Evolutionary conservation across 2,329 filamentous ascomycete species (phyloP).

Genomic region (Calonectria honghensis): DNA sequence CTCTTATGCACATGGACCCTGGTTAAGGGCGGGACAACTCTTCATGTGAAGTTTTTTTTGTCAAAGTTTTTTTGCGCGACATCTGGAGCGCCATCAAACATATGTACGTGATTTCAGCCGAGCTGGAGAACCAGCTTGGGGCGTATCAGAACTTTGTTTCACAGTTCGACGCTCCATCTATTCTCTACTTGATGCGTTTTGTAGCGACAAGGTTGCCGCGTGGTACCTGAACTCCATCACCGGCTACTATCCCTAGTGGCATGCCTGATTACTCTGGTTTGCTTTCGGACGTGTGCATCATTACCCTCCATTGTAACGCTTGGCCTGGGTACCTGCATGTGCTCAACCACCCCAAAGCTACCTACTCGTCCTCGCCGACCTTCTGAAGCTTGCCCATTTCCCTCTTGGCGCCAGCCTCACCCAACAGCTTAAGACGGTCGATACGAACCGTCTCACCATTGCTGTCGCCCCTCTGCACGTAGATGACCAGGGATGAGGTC

Average conservation of each 20-base stretch:
- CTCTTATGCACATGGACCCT: constrained; percentile 56
- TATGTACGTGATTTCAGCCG: not conserved
- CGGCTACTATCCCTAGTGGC: constrained; percentile 29
- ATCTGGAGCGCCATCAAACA: not conserved
- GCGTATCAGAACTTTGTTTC: not conserved
- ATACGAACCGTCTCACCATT: constrained; percentile 90
- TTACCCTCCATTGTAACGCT: constrained; percentile 27
- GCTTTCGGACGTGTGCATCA: constrained; percentile 25
- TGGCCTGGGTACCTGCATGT: constrained; percentile 17
- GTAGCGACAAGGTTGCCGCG: constrained; percentile 38
- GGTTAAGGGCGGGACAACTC: constrained; percentile 66
- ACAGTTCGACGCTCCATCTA: constrained; percentile 42
- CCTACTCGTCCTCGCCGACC: constrained; percentile 83
- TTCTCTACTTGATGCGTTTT: constrained; percentile 46
- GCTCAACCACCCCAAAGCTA: constrained; percentile 19
- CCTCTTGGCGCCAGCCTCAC: constrained; percentile 92
- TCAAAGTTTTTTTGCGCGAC: not conserved
- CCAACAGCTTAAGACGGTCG: constrained; percentile 86
- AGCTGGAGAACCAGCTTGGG: not conserved
- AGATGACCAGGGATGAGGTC: constrained; percentile 89
- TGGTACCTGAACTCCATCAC: constrained; percentile 50
- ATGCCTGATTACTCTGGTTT: constrained; percentile 42
- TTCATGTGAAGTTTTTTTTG: constrained; percentile 21
- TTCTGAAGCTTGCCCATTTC: constrained; percentile 97
- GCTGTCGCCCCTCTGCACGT: constrained; percentile 90